Evolutionary conservation across 306 rosid genomes (phyloP).

Genomic region (Cucurbita maxima): DNA sequence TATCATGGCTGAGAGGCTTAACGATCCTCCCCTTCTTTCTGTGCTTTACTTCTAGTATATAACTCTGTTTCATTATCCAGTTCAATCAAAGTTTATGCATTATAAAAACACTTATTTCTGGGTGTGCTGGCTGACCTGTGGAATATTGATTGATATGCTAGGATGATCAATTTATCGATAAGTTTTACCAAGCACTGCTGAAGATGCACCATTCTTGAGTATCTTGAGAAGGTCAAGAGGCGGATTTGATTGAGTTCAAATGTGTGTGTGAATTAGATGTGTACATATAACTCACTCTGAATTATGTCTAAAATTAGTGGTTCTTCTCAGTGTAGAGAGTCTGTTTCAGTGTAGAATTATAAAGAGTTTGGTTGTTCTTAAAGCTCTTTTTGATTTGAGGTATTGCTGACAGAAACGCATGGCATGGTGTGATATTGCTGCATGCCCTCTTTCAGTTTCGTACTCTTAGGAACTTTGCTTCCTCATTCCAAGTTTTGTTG

Average conservation of each 20-base stretch:
- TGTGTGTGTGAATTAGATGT: slow-evolving; percentile 3
- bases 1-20: not conserved
- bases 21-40: not conserved
- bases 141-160: slow-evolving; percentile 10
- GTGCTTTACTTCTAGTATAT: not conserved
- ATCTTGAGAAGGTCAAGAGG: not conserved
- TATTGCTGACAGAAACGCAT: not conserved
- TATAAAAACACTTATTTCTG: not conserved
- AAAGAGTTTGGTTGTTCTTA: not conserved
- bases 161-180: slow-evolving; percentile 83
- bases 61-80: not conserved
- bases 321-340: not conserved
- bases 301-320: slow-evolving; percentile 3
- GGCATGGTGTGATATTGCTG: not conserved
- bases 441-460: not conserved
- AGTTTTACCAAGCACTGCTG: slow-evolving; percentile 50
- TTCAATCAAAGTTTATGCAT: not conserved
- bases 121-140: not conserved
- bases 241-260: not conserved
- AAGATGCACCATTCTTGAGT: slow-evolving; percentile 45
- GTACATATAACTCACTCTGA: slow-evolving; percentile 6
- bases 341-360: slow-evolving; percentile 2
- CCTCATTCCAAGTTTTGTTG: not conserved
- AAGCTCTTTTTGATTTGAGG: not conserved
- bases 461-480: not conserved